These are phyloP conservation scores for Aspergillus sp. DNA, from an alignment of 2,329 filamentous ascomycete species.

Conservation along the genomic window DNA sequence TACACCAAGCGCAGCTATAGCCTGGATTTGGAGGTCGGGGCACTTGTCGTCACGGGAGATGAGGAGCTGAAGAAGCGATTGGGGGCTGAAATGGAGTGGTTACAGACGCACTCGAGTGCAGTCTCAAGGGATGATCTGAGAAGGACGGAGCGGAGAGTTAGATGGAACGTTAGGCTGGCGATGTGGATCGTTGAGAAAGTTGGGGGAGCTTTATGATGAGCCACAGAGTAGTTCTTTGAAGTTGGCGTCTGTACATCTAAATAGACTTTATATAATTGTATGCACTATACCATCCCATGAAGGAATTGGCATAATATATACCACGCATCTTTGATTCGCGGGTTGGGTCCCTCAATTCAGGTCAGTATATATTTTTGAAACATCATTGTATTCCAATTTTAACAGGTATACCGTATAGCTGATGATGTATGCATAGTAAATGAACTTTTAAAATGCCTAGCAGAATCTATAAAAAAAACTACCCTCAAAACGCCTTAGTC, in stretches of 20 bases:
- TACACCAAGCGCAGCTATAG: conserved; percentile 94
- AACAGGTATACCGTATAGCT: not conserved
- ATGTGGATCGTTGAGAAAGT: conserved; percentile 92
- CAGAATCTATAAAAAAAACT: conserved; percentile 10
- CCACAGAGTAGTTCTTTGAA: not conserved
- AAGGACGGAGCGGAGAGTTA: conserved; percentile 77
- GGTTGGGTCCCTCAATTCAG: not conserved
- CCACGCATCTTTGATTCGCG: not conserved
- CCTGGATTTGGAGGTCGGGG: conserved; percentile 86
- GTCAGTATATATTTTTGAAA: not conserved
- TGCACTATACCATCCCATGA: not conserved
- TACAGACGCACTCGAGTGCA: conserved; percentile 70
- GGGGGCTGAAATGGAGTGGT: conserved; percentile 75
- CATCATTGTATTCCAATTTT: too few species aligned
- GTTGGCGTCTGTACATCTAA: not conserved
- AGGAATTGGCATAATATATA: not conserved
- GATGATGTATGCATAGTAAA: not conserved
- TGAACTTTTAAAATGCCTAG: conserved; percentile 6
- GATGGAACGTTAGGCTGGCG: conserved; percentile 78
- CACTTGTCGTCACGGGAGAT: conserved; percentile 79
- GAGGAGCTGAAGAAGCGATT: conserved; percentile 68
- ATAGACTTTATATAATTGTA: conserved; percentile 4
- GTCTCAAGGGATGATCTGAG: conserved; percentile 78
- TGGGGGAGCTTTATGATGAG: conserved; percentile 77
- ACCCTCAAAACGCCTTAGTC: conserved; percentile 12